Percentiles rank a stretch among this genome's conserved stretches.
These are phyloP conservation scores for Juglanconis sp. DNA, from an alignment of 2,329 filamentous ascomycete genomes.

Conservation along the genomic window DNA sequence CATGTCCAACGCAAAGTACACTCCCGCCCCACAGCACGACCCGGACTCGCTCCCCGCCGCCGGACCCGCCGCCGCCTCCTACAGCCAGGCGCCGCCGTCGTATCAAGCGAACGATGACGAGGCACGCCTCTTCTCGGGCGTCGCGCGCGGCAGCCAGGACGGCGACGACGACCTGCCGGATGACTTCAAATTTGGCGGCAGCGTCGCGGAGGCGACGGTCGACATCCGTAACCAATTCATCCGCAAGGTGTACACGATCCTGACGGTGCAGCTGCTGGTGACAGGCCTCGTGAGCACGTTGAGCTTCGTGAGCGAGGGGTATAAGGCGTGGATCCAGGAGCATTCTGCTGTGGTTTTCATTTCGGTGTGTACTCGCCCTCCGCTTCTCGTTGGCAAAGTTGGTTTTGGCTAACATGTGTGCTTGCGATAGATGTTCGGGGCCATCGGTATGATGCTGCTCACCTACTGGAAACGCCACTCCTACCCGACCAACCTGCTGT, in stretches of 20 bases:
- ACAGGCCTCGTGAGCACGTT: constrained; percentile 78
- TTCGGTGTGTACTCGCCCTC: constrained; percentile 53
- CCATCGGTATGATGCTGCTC: constrained; percentile 78
- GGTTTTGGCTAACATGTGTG: constrained; percentile 5
- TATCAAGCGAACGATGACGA: constrained; percentile 45
- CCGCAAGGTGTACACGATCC: constrained; percentile 95
- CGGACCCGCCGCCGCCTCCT: constrained; percentile 79
- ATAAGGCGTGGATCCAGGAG: constrained; percentile 82
- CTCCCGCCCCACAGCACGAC: constrained; percentile 79
- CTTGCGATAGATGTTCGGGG: constrained; percentile 62
- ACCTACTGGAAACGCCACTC: constrained; percentile 96
- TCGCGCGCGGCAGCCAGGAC: constrained; percentile 58
- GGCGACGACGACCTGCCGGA: constrained; percentile 92
- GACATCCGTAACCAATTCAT: constrained; percentile 97
- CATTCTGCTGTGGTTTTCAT: constrained; percentile 82
- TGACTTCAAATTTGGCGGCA: constrained; percentile 98
- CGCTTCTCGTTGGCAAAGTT: not conserved
- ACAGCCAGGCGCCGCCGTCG: constrained; percentile 49
- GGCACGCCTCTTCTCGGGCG: constrained; percentile 48
- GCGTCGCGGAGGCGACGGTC: constrained; percentile 87
- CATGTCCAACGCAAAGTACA: constrained; percentile 71
- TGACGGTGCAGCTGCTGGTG: constrained; percentile 88
- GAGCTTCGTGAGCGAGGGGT: constrained; percentile 78
- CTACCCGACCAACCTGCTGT: constrained; percentile 90
- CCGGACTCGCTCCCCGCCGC: constrained; percentile 66